Conservation (phyloP, 1,284 basidiomycete species). For the Ustanciosporium gigantosporum region DNA sequence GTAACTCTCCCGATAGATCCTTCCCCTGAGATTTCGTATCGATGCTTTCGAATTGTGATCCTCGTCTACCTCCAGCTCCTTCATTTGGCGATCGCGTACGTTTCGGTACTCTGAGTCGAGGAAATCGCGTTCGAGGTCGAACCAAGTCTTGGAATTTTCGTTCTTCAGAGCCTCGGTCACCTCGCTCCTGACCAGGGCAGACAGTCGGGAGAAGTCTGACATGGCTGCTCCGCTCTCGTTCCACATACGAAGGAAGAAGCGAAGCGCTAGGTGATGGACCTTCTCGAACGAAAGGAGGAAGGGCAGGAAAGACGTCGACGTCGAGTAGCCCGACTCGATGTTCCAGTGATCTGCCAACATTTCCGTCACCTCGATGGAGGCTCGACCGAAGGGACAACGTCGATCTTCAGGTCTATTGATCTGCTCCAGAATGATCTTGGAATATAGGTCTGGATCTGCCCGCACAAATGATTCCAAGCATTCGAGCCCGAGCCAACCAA, state of each 20-base stretch:
- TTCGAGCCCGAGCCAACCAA: conserved; percentile 71
- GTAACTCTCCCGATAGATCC: conserved; percentile 86
- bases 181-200: conserved; percentile 83
- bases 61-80: conserved; percentile 87
- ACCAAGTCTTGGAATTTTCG: conserved; percentile 79
- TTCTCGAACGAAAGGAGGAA: conserved; percentile 82
- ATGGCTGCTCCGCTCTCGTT: conserved; percentile 80
- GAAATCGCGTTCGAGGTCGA: conserved; percentile 83
- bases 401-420: conserved; percentile 75
- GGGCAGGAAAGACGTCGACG: conserved; percentile 80
- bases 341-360: conserved; percentile 53
- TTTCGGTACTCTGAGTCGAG: conserved; percentile 81
- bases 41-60: conserved; percentile 64
- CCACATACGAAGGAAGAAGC: conserved; percentile 95
- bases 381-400: conserved; percentile 82
- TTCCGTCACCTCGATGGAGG: conserved; percentile 84
- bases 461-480: conserved; percentile 76
- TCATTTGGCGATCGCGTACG: conserved; percentile 89
- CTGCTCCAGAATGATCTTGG: conserved; percentile 84
- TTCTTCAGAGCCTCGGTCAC: conserved; percentile 63
- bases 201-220: conserved; percentile 72
- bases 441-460: conserved; percentile 76
- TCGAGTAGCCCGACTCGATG: conserved; percentile 68
- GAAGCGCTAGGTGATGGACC: conserved; percentile 79
- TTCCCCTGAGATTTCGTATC: conserved; percentile 73